These are phyloP conservation scores for Umbilicaria muhlenbergii DNA, from an alignment of 495 filamentous ascomycete genomes.

Conservation along the genomic window DNA sequence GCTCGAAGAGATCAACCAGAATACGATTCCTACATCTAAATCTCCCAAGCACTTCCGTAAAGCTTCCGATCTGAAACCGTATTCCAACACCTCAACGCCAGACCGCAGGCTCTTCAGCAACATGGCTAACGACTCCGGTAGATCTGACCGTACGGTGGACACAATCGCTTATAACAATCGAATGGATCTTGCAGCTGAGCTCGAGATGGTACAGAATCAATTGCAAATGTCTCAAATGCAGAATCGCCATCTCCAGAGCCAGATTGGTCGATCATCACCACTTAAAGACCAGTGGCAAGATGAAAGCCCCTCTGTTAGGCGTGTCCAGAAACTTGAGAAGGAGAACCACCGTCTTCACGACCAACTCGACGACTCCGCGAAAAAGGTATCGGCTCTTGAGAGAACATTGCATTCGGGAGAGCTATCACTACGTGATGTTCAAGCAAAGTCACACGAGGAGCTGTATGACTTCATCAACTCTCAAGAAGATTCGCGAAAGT, in stretches of 20 bases:
- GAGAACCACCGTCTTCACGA: slow-evolving; percentile 88
- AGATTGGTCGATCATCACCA: slow-evolving; percentile 52
- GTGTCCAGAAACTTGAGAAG: slow-evolving; percentile 82
- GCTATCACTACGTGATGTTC: slow-evolving; percentile 77
- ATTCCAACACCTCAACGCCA: slow-evolving; percentile 62
- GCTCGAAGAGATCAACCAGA: slow-evolving; percentile 77
- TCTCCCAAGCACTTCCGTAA: slow-evolving; percentile 65
- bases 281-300: slow-evolving; percentile 49
- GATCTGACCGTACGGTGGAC: slow-evolving; percentile 82
- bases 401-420: slow-evolving; percentile 78
- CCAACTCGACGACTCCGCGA: slow-evolving; percentile 84
- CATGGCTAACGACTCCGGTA: slow-evolving; percentile 56
- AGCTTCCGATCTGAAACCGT: slow-evolving; percentile 55
- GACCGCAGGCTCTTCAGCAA: slow-evolving; percentile 54
- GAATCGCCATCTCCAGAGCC: slow-evolving; percentile 83
- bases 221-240: slow-evolving; percentile 93
- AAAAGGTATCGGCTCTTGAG: slow-evolving; percentile 84
- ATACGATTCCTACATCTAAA: slow-evolving; percentile 58
- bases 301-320: slow-evolving; percentile 67
- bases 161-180: slow-evolving; percentile 75
- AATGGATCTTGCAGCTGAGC: slow-evolving; percentile 80
- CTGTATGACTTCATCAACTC: slow-evolving; percentile 86
- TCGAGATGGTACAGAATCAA: slow-evolving; percentile 89
- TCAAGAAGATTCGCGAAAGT: slow-evolving; percentile 77
- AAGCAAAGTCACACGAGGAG: slow-evolving; percentile 88